Evolutionary conservation across 768 basidiomycete genomes (phyloP), one percentile per base, ranked within the genome.

Genomic region (Pleurotus platypus): DNA sequence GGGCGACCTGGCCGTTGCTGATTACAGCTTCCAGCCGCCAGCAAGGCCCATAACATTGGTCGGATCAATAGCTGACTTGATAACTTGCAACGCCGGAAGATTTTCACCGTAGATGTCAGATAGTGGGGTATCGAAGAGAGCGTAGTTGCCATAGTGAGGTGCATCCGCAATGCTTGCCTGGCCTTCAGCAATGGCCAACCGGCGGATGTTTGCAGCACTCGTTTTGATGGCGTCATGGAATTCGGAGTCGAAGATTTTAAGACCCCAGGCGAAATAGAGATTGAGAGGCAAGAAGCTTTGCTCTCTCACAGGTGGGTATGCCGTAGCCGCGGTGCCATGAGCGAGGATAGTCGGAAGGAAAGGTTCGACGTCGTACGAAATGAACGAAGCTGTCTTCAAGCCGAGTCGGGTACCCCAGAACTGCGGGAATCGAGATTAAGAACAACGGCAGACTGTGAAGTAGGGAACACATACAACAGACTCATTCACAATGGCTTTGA

Each of bases 91-190:
- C 50, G 48, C 65, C 11, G 64, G 63, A 2, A 88, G 48, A 57
- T 85, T 81, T 2, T 45, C 60, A 2, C 82, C 84, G 60, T 82
- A 87, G 26, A 89, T 70, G 8, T 65, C 58, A 53, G 75, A 67
- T 18, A 85, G 53, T 0, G 83, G 76, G 3, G 84, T 85, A 54
- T 77, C 77, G 39, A 61, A 68, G 5, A 81, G 68, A 4, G 85
- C 85, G 60, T 87, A 86, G 65, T 90, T 89, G 24, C 75, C 72
- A 64, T 89, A 88, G 49, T 78, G 58, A 3, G 78, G 62, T 2
- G 73, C 76, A n/a, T 69, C 63, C 5, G 59, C 63, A 20, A 75
- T 56, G 46, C 70, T 64, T 11, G 51, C 55, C 64, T 80, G 76
- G 9, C 79, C 79, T 49, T 77, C 68, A 16, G 63, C 63, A 4